Base-by-base conservation (phyloP, 179 eudicot species). In the Vitellaria paradoxa region DNA sequence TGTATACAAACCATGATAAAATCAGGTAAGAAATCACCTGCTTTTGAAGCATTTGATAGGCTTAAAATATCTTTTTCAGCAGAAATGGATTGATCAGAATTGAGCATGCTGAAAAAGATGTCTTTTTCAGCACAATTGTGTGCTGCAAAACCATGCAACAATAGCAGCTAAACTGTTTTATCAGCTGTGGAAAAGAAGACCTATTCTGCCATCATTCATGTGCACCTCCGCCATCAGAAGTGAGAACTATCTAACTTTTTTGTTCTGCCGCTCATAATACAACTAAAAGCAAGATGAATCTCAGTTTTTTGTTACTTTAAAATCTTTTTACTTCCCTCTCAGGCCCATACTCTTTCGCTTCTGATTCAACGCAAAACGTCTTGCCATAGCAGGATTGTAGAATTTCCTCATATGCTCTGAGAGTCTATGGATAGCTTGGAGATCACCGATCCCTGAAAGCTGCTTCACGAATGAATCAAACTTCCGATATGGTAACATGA, bases 341-440 rank as follows among this genome's bases (percentile, higher is more conserved):
- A 90, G 84, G 78, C 90, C 89, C 82, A 80, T 60, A 83, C 97
- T 93, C 81, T 85, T 85, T 72, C 97, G 82, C 83, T 93, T 91
- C 70, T 93, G 91, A 85, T 53, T 86, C 40, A 91, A 53, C 9
- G 93, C 84, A 84, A 87, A 90, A 67, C 94, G 92, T 46, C 97
- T 84, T 17, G 98, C 97, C 97, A 95, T 93, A 24, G 85, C 88
- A 82, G 92, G 97, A 82, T 95, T 93, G 81, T 89, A 91, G 76
- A 90, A 91, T 71, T 76, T 90, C 79, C 93, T 88, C 94, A 90
- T 88, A 76, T 93, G 97, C 77, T 89, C 98, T 8, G 99, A 93
- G 65, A 95, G 86, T 40, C 80, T 85, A 78, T 90, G 93, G 74
- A 95, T 95, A 47, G 87, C 88, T 67, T 76, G 84, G 57, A 95